Conservation (phyloP, 2,329 filamentous ascomycete species). For the Colletotrichum euphorbiae region DNA sequence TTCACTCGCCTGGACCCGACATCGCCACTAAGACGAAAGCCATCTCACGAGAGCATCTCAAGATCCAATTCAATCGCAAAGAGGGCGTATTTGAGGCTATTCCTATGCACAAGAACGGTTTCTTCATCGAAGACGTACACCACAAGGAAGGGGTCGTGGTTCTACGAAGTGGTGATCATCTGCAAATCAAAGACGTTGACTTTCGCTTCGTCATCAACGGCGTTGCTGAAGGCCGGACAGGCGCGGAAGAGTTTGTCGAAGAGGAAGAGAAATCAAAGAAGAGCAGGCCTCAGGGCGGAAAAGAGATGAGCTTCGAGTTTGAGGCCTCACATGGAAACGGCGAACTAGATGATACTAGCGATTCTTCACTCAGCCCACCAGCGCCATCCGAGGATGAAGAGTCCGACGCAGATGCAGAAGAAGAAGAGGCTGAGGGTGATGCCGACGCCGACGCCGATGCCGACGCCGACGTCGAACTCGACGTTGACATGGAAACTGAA, state of each 20-base stretch:
- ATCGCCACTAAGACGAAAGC: constrained; percentile 74
- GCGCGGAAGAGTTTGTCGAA: constrained; percentile 66
- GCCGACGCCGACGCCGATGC: constrained; percentile 44
- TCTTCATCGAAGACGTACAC: constrained; percentile 73
- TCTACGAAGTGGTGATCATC: constrained; percentile 72
- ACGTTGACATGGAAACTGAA: constrained; percentile 41
- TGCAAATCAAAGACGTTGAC: constrained; percentile 78
- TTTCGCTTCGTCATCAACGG: constrained; percentile 78
- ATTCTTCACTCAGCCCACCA: constrained; percentile 57
- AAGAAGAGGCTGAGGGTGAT: constrained; percentile 41
- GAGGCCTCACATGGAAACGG: constrained; percentile 70
- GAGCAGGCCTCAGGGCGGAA: constrained; percentile 67
- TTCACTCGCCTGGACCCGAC: constrained; percentile 75
- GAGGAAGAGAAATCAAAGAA: constrained; percentile 61
- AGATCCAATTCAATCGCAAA: constrained; percentile 76
- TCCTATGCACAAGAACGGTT: constrained; percentile 73
- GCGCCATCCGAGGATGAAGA: constrained; percentile 54
- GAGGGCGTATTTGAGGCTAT: constrained; percentile 73
- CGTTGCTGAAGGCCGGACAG: constrained; percentile 67
- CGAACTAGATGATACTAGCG: constrained; percentile 67
- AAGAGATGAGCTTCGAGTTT: constrained; percentile 81
- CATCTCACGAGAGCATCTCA: constrained; percentile 80
- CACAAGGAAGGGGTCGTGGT: constrained; percentile 67
- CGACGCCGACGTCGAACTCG: constrained; percentile 33
- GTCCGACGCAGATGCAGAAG: constrained; percentile 45